Evolutionary conservation across 2,329 filamentous ascomycete species (phyloP), one percentile per base, ranked within the genome.

Genomic region (Rhinocladiella mackenziei): DNA sequence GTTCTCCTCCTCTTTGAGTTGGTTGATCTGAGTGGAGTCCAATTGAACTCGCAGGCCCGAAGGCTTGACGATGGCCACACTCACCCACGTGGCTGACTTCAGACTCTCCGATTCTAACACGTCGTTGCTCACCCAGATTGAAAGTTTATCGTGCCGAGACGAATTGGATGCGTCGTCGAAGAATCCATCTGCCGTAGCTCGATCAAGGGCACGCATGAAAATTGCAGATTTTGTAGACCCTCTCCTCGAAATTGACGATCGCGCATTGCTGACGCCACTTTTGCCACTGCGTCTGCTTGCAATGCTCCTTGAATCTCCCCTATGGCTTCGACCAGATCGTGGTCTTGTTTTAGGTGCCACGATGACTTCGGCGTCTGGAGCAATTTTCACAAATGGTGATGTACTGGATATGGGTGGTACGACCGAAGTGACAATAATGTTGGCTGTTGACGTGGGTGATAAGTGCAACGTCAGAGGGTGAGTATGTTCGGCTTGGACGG

Each of bases 371-470:
- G 91, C 91, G 62, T 97, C 89, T 0, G 89, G 86, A 0, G 87
- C 85, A 38, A 98, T 86, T 65, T 96, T 97, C 18, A 86, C 88
- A 62, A 98, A 98, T 0, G 86, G 76, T 1, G 80, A 76, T 36
- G 81, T 78, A 2, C 78, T 71, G 1, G 84, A 65, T 3, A 82
- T 80, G 1, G 80, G 72, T 1, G 92, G 92, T 1, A 84, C 80
- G n/a, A 98, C 72, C 1, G 87, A 89, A 5, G 87, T 80, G 6
- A 97, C 78, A 43, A 82, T 81, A 51, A 98, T 89, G 60, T 89
- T 96, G 7, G 92, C 94, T 2, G 91, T 95, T 3, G 91, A 95
- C 0, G 91, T 97, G 2, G 89, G 91, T 8, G 92, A 96, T 1
- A 98, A 76, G 63, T 98, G 92, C 14, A 98, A 75, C 1, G 89